phyloP scores from a whole-genome alignment of 73 alveolate genomes.

The Urostyla sp. region DNA sequence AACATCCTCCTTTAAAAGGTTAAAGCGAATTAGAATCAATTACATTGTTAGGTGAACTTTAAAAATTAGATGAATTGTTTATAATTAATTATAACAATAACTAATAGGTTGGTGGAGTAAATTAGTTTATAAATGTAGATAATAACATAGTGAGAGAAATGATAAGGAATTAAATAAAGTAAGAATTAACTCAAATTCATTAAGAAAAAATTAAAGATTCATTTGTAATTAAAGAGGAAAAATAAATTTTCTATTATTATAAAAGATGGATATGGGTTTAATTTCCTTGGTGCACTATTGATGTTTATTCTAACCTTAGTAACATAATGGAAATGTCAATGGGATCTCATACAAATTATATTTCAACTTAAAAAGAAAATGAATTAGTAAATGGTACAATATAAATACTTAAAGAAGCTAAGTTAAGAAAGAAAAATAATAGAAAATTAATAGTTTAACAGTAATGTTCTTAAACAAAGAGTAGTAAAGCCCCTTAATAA shows the following conservation, averaged over 20 bases:
- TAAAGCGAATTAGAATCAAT: slow-evolving; percentile 70
- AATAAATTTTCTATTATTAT: slow-evolving; percentile 71
- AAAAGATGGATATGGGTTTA: slow-evolving; percentile 85
- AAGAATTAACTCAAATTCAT: slow-evolving; percentile 34
- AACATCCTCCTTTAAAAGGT: slow-evolving; percentile 82
- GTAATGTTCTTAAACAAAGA: no score
- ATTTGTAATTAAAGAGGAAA: slow-evolving; percentile 38
- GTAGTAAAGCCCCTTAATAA: no score
- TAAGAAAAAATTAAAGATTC: slow-evolving; percentile 35
- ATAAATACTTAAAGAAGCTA: slow-evolving; percentile 75
- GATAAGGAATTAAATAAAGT: slow-evolving; percentile 62
- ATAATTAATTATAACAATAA: slow-evolving; percentile 5
- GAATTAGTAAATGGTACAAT: slow-evolving; percentile 74
- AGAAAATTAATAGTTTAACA: no score
- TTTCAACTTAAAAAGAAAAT: slow-evolving; percentile 75
- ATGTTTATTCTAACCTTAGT: slow-evolving; percentile 63
- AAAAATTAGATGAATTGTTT: slow-evolving; percentile 53
- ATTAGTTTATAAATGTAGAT: slow-evolving; percentile 59
- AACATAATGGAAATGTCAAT: slow-evolving; percentile 71
- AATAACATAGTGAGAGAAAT: slow-evolving; percentile 46
- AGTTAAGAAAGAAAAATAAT: slow-evolving; percentile 63
- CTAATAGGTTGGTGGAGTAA: slow-evolving; percentile 55
- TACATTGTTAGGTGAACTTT: slow-evolving; percentile 70
- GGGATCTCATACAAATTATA: slow-evolving; percentile 72
- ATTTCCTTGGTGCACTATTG: slow-evolving; percentile 82